Percentiles rank a stretch among this genome's conserved stretches.
Evolutionary conservation across 1,284 basidiomycete species (phyloP).

Genomic region (Moesziomyces globuligerus): DNA sequence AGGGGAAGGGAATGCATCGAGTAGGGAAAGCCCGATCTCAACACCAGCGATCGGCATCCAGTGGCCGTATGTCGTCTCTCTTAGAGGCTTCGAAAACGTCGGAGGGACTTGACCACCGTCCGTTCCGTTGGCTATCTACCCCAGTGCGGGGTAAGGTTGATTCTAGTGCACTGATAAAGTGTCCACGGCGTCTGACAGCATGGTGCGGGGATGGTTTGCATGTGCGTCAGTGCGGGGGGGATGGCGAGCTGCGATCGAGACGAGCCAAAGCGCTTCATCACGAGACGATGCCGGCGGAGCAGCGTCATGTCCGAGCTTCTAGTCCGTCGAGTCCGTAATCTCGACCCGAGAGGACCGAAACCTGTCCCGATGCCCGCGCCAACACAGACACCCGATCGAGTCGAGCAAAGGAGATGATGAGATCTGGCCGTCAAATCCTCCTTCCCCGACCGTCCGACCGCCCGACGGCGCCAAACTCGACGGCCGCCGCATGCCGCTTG

Average conservation of each 20-base stretch:
- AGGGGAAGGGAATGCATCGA: background rate
- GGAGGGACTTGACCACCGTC: no score
- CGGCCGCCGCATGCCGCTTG: constrained; percentile 1
- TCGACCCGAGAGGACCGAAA: background rate
- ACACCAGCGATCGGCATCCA: constrained; percentile 3
- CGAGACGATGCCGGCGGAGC: background rate
- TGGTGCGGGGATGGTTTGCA: constrained; percentile 19
- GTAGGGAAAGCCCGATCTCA: constrained; percentile 2
- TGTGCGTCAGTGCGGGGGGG: no score
- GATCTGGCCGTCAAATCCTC: constrained; percentile 27
- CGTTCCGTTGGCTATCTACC: no score
- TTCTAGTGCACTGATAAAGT: constrained; percentile 2
- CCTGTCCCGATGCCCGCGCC: constrained; percentile 6
- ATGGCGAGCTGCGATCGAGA: no score
- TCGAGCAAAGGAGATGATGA: no score
- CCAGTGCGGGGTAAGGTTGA: constrained; percentile 10
- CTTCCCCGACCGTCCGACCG: constrained; percentile 9
- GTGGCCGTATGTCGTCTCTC: no score
- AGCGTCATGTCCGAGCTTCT: constrained; percentile 5
- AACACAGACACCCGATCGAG: background rate
- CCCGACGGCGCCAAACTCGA: background rate
- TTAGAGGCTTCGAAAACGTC: no score
- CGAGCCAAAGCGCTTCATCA: no score
- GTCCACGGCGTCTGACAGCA: constrained; percentile 9
- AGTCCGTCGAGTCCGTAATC: constrained; percentile 17